Percentiles rank a stretch among this genome's conserved stretches.
phyloP scores from a whole-genome alignment of 1,139 yeast species.

The Blastobotrys raffinosifermentans region DNA sequence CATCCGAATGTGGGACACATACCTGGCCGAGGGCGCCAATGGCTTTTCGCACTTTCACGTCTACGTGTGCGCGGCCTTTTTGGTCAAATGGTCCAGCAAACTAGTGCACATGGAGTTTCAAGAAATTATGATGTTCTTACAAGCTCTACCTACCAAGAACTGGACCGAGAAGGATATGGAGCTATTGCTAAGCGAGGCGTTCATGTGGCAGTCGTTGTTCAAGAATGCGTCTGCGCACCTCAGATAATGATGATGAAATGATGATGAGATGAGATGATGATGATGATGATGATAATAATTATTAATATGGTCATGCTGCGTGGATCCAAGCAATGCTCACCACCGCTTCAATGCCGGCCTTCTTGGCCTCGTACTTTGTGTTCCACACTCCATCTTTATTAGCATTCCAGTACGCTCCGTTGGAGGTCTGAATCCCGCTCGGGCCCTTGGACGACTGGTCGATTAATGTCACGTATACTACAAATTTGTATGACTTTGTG shows the following conservation, averaged over 20 bases:
- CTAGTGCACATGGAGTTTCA: conserved; percentile 88
- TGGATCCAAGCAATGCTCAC: conserved; percentile 33
- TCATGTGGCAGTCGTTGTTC: conserved; percentile 90
- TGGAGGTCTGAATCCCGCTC: conserved; percentile 23
- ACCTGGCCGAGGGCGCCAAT: conserved; percentile 77
- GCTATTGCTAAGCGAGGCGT: conserved; percentile 88
- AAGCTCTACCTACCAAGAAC: conserved; percentile 73
- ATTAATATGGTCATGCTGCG: conserved; percentile 9
- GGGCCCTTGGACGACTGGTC: conserved; percentile 26
- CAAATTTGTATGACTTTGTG: conserved; percentile 28
- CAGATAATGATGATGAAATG: conserved; percentile 10
- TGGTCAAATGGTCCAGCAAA: conserved; percentile 77
- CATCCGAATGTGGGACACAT: conserved; percentile 97
- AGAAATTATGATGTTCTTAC: conserved; percentile 84
- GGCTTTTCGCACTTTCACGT: conserved; percentile 94
- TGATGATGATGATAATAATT: not conserved
- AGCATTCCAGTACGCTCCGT: conserved; percentile 32
- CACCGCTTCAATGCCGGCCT: conserved; percentile 20
- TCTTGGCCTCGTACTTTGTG: conserved; percentile 20
- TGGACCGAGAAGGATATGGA: conserved; percentile 94
- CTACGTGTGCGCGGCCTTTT: conserved; percentile 96
- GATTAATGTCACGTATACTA: conserved; percentile 26
- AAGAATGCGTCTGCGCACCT: conserved; percentile 64
- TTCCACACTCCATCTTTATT: conserved; percentile 35
- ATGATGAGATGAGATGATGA: not conserved